Conservation (phyloP, 1,139 yeast genomes). For the Pneumocystis sp. region DNA sequence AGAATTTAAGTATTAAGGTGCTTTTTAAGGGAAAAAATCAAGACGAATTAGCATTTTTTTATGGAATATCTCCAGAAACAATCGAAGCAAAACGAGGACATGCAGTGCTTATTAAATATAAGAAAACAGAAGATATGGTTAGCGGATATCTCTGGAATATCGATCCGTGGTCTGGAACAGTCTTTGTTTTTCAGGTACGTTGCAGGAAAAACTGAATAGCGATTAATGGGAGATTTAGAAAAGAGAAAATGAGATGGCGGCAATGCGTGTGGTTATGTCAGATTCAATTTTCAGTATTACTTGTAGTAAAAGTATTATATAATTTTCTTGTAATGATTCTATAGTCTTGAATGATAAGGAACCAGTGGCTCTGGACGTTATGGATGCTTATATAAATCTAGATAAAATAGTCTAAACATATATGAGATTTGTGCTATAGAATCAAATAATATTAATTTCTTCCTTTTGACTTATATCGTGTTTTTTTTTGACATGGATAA, state of each 20-base stretch:
- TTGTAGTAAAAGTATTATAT: not conserved
- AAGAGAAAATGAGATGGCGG: not conserved
- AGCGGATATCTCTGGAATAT: constrained; percentile 8
- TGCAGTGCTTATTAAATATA: not conserved
- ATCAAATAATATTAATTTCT: not conserved
- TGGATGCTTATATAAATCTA: not conserved
- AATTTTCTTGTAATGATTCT: not conserved
- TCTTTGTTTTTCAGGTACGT: not conserved
- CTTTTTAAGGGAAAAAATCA: not conserved
- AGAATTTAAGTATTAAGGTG: not conserved
- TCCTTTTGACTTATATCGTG: not conserved
- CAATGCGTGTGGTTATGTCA: not conserved
- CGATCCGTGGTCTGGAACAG: constrained; percentile 6
- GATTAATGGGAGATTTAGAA: not conserved
- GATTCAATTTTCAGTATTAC: not conserved
- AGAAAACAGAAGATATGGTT: not conserved
- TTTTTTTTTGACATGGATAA: not conserved
- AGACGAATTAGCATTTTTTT: not conserved
- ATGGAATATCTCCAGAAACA: not conserved
- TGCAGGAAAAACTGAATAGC: not conserved
- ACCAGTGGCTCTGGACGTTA: not conserved
- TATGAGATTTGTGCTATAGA: not conserved
- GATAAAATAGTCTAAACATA: not conserved
- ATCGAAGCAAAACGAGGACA: constrained; percentile 3
- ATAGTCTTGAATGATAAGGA: not conserved